phyloP scores from a whole-genome alignment of 2,329 filamentous ascomycete species.

The Orbilia quercus region DNA sequence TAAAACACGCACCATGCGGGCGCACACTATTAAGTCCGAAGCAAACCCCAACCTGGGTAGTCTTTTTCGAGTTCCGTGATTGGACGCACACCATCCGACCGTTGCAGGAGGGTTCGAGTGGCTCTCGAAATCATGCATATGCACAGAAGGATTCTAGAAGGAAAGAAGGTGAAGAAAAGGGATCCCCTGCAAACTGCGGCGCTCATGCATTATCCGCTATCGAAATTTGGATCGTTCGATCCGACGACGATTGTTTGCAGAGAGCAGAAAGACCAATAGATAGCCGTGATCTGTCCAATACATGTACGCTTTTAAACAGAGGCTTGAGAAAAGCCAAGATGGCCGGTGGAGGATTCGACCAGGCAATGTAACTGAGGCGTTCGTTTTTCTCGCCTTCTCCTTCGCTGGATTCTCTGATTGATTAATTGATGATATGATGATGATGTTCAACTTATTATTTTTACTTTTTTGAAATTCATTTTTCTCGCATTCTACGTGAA shows the following conservation, averaged over 20 bases:
- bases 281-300: not conserved
- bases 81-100: constrained; percentile 41
- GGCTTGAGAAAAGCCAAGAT: constrained; percentile 6
- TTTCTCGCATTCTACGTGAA: constrained; percentile 20
- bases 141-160: not conserved
- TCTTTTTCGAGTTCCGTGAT: constrained; percentile 21
- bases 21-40: not conserved
- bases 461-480: too few species aligned
- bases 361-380: constrained; percentile 6
- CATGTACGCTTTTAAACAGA: constrained; percentile 10
- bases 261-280: constrained; percentile 15
- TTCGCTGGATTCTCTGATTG: not conserved
- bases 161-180: not conserved
- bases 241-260: constrained; percentile 1
- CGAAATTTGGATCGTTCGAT: not conserved
- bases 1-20: not conserved
- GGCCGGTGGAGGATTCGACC: not conserved
- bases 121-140: too few species aligned
- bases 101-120: constrained; percentile 41
- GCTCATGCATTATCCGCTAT: not conserved
- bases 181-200: not conserved
- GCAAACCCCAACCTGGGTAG: constrained; percentile 7
- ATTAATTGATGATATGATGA: constrained; percentile 13
- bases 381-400: not conserved
- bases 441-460: constrained; percentile 3